Percentiles rank a stretch among this genome's conserved stretches.
Evolutionary conservation across 139 green algal genomes (phyloP).

Genomic region (Zygnema circumcarinatum): DNA sequence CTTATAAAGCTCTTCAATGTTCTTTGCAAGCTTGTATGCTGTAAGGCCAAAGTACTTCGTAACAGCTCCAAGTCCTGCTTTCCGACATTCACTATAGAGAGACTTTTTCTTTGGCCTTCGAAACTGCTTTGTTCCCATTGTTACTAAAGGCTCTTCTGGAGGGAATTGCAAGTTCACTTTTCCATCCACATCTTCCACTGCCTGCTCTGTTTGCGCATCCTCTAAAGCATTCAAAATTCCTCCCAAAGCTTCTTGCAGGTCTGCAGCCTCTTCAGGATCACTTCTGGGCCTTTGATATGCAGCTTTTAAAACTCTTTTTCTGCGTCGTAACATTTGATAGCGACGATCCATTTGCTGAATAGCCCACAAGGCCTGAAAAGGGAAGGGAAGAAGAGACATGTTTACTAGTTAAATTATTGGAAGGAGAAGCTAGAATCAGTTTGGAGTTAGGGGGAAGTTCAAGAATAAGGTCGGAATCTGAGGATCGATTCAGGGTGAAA

Average conservation of each 20-base stretch:
- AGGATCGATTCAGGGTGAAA: no score
- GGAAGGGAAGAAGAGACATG: neutral
- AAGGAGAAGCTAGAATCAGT: no score
- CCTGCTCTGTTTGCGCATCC: constrained; percentile 38
- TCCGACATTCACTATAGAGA: constrained; percentile 37
- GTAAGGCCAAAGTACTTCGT: constrained; percentile 55
- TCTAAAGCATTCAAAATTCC: constrained; percentile 27
- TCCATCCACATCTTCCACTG: constrained; percentile 57
- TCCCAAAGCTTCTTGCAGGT: constrained; percentile 23
- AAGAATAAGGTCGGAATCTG: no score
- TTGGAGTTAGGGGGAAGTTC: neutral
- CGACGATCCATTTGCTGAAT: constrained; percentile 61
- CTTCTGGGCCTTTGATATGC: constrained; percentile 16
- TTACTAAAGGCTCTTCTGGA: constrained; percentile 15
- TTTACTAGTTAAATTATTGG: no score
- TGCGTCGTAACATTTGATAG: constrained; percentile 40
- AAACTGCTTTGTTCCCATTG: neutral
- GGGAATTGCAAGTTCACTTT: constrained; percentile 62
- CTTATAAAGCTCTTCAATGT: constrained; percentile 69
- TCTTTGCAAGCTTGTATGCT: constrained; percentile 71
- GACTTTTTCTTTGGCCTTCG: constrained; percentile 40
- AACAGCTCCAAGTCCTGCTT: constrained; percentile 29
- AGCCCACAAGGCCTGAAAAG: constrained; percentile 39
- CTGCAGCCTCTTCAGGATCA: constrained; percentile 8
- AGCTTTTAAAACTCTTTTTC: constrained; percentile 22